Percentiles rank a stretch among this genome's conserved stretches.
These are phyloP conservation scores for Aureobasidium leucospermi DNA, from an alignment of 2,329 filamentous ascomycete species.

Conservation along the genomic window DNA sequence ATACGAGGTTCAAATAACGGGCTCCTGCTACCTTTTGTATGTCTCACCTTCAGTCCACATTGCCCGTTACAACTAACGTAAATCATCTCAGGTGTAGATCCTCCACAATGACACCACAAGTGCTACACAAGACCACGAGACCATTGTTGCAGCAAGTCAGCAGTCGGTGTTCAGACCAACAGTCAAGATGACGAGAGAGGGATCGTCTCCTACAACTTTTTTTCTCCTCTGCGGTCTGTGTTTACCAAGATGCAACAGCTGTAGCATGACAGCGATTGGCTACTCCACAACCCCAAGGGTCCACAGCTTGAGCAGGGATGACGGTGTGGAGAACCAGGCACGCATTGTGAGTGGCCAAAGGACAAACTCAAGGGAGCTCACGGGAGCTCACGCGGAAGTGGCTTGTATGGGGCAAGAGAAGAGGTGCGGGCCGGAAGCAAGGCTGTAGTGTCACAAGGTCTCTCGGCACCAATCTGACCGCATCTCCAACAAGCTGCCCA, in stretches of 20 bases:
- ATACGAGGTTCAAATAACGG: background rate
- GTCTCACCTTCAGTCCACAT: background rate
- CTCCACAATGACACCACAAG: background rate
- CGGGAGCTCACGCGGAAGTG: slow-evolving; percentile 8
- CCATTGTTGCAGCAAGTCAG: slow-evolving; percentile 5
- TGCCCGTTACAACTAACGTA: background rate
- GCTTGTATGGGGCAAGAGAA: background rate
- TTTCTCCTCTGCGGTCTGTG: background rate
- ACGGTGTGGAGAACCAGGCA: slow-evolving; percentile 14
- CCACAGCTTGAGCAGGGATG: slow-evolving; percentile 10
- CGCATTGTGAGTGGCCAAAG: slow-evolving; percentile 9
- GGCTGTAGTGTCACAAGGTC: slow-evolving; percentile 6
- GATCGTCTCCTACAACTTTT: slow-evolving; percentile 2
- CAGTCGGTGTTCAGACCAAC: background rate
- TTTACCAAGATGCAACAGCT: background rate
- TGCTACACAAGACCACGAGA: slow-evolving; percentile 10
- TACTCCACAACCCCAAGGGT: slow-evolving; percentile 9
- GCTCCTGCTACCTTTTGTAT: background rate
- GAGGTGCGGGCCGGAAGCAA: slow-evolving; percentile 6
- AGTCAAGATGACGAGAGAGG: slow-evolving; percentile 9
- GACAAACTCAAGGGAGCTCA: background rate
- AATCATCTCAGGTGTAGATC: slow-evolving; percentile 3
- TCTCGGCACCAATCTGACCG: slow-evolving; percentile 5
- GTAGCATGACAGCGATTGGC: background rate
- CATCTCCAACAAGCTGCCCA: background rate